These are phyloP conservation scores for Talaromyces borbonicus DNA, from an alignment of 495 filamentous ascomycete genomes.

Conservation along the genomic window DNA sequence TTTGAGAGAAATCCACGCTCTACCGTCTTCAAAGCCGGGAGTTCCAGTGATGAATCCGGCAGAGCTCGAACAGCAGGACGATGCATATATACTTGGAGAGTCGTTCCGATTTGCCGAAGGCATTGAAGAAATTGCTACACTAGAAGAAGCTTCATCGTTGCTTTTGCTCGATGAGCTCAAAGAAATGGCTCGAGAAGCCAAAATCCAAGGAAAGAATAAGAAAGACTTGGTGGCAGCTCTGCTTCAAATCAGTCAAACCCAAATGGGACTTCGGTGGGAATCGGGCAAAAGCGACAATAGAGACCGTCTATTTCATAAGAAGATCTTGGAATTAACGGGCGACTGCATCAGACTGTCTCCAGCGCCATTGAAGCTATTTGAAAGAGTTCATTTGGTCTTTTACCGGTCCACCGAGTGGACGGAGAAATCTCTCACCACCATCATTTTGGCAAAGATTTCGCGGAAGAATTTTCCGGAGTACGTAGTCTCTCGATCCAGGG, in stretches of 20 bases:
- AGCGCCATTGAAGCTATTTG: slow-evolving; percentile 71
- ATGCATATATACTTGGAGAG: slow-evolving; percentile 32
- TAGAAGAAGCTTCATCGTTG: slow-evolving; percentile 80
- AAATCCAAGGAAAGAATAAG: slow-evolving; percentile 84
- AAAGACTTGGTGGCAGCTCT: slow-evolving; percentile 64
- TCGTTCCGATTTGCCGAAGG: slow-evolving; percentile 71
- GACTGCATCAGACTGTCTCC: slow-evolving; percentile 73
- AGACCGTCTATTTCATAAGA: slow-evolving; percentile 55
- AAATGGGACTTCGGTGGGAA: slow-evolving; percentile 58
- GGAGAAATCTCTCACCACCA: slow-evolving; percentile 89
- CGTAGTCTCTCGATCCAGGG: slow-evolving; percentile 79
- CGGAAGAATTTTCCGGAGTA: slow-evolving; percentile 82
- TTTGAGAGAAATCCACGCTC: slow-evolving; percentile 34
- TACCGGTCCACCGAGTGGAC: slow-evolving; percentile 96
- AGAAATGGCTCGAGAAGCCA: slow-evolving; percentile 72
- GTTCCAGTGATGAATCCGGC: slow-evolving; percentile 30
- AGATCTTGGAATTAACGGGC: slow-evolving; percentile 73
- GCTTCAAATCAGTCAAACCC: slow-evolving; percentile 57
- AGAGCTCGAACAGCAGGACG: slow-evolving; percentile 36
- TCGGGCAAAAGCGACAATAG: slow-evolving; percentile 45
- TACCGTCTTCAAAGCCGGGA: slow-evolving; percentile 28
- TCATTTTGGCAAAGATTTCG: slow-evolving; percentile 84
- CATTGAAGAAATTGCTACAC: slow-evolving; percentile 60
- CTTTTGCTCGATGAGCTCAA: slow-evolving; percentile 82
- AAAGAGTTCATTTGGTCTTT: slow-evolving; percentile 90